Evolutionary conservation across 1,284 basidiomycete genomes (phyloP).

Genomic region (Ceratobasidium sp.): DNA sequence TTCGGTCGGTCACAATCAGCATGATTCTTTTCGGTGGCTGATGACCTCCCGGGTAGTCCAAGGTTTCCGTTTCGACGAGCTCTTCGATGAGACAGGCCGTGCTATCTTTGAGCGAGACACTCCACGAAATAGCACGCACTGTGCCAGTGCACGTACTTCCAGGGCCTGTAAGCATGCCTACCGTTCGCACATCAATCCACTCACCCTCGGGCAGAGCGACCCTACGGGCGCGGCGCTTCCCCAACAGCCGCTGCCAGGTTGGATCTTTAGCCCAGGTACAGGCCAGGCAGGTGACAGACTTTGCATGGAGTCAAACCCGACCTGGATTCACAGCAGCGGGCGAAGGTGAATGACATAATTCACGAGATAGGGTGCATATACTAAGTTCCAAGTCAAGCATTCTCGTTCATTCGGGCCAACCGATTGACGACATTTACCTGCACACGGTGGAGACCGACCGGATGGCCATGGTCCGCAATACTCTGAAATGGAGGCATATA

Average conservation of each 20-base stretch:
- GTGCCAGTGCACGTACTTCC: slow-evolving; percentile 88
- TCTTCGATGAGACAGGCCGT: slow-evolving; percentile 35
- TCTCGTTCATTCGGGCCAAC: slow-evolving; percentile 90
- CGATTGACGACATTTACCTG: slow-evolving; percentile 94
- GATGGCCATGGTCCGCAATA: slow-evolving; percentile 80
- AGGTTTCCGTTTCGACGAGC: slow-evolving; percentile 20
- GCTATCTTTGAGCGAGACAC: slow-evolving; percentile 55
- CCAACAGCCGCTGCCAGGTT: slow-evolving; percentile 92
- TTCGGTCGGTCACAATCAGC: background rate
- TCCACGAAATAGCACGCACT: slow-evolving; percentile 78
- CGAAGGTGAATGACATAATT: slow-evolving; percentile 33
- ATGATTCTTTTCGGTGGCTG: background rate
- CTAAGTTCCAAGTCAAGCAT: slow-evolving; percentile 64
- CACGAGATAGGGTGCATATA: slow-evolving; percentile 46
- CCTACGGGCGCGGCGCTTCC: slow-evolving; percentile 91
- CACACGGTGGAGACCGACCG: slow-evolving; percentile 76
- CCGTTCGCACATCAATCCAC: slow-evolving; percentile 78
- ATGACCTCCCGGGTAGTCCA: slow-evolving; percentile 11
- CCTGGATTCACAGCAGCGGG: slow-evolving; percentile 72
- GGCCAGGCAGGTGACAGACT: slow-evolving; percentile 65
- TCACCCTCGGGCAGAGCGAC: slow-evolving; percentile 82
- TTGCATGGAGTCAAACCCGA: slow-evolving; percentile 88
- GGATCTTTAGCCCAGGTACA: slow-evolving; percentile 76
- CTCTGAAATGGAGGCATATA: slow-evolving; percentile 93
- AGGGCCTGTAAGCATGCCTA: slow-evolving; percentile 64